Base-by-base conservation (phyloP, 2,329 filamentous ascomycete species). In the Ascomycota sp. region DNA sequence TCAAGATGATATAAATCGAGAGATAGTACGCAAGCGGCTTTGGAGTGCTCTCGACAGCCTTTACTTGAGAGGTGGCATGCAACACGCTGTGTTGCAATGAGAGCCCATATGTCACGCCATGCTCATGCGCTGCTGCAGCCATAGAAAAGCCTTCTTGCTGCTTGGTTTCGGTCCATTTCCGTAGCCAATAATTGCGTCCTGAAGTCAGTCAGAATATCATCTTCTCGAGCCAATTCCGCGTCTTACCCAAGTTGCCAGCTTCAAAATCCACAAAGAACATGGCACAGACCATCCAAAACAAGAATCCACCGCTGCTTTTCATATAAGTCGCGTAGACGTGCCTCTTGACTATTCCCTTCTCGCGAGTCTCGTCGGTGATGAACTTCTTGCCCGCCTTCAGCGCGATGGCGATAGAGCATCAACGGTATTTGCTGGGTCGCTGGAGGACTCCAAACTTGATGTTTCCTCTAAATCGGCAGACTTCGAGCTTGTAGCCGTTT, bases 331-430 rank as follows among this genome's bases (percentile, higher is more conserved):
- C 43, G 36, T 86, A 86, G n/a, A 85, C 63, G 6, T 59, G 57
- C 15, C 58, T 57, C 39, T 74, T 74, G 21, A 86, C 69, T 5
- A 71, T 64, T 1, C 80, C 80, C 31, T 65, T 64, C 43, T 81
- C 75, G 33, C 72, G 65, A n/a, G 55, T 57, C 47, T 89, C 80
- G 3, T 82, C 77, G 43, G 82, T 72, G 19, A 79, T 67, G 38
- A 85, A 86, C 47, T 81, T 76, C 38, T 70, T 71, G 1, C 69
- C 62, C 5, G 51, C 49, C 43, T 65, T 65, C 4, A 62, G 63
- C 2, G 56, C 43, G 0, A 62, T 46, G 40, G 67, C 69, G 29
- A 57, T 24, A 69, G 46, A 2, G 53, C 48, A 13, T 53, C 46
- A 9, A 30, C 30, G 9, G 38, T 39, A n/a, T 50, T 55, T n/a